Base-by-base conservation (phyloP, 176 grass and related monocot species). In the Aechmea fasciata region DNA sequence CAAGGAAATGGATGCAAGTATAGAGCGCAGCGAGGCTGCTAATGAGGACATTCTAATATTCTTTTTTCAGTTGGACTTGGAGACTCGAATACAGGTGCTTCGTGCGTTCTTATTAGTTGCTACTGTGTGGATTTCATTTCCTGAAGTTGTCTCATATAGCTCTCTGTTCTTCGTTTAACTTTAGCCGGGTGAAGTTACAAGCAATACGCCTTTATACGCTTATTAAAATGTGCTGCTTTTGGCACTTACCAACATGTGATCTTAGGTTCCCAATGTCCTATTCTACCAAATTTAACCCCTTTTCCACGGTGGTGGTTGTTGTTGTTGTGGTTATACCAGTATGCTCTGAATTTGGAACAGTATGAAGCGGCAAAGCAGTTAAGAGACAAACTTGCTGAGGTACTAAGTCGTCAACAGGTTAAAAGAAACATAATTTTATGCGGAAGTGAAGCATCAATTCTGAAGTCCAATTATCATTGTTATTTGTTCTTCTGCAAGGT, bases 31-130 rank as follows among this genome's bases (percentile, higher is more conserved):
- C 65, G 94, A 99, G 65, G 76, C 87, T 87, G 89, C 94, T 57
- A 85, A 93, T 64, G 94, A 93, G 71, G 94, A 93, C 78, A 90
- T 99, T n/a, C 78, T 99, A 66, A 80, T 93, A 52, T 99, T 99
- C 81, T 93, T 90, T 64, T 99, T 93, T 67, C 94, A 99, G 71
- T 80, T 92, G 74, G 93, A 97, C 79, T 61, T 97, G 64, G 86
- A 90, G 64, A 90, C 86, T 47, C 81, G 84, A 25, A 85, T 97
- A 76, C 89, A 97, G 50, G 93, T 97, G 61, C 68, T 53, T 11
- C 17, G 50, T 78, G 47, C 11, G 17, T 68, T 79, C 47, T 71
- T 66, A 23, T 4, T 67, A 18, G 14, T 41, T 41, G 33, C 48
- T 79, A 15, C 5, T 49, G 28, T 51, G 54, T 53, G 33, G 23